Conservation (phyloP, 106 monocot species). For the Acorus gramineus region DNA sequence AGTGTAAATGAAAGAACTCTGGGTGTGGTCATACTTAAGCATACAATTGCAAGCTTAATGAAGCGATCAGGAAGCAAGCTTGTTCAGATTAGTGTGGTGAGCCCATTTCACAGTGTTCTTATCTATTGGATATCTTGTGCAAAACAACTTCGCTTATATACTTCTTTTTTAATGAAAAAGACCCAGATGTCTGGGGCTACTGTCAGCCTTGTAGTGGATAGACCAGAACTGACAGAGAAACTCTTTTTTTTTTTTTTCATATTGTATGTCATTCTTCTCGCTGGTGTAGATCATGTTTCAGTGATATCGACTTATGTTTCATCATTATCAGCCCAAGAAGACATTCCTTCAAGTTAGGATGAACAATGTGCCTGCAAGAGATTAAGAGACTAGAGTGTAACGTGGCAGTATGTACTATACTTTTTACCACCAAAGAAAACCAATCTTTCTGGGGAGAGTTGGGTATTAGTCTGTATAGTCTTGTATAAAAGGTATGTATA, state of each 20-base stretch:
- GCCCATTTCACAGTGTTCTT: background rate
- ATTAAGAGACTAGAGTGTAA: too few relatives aligned
- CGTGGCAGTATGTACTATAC: too few relatives aligned
- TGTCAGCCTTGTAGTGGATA: constrained; percentile 58
- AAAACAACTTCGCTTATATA: background rate
- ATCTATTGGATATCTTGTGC: background rate
- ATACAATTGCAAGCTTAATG: constrained; percentile 64
- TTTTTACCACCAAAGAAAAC: too few relatives aligned
- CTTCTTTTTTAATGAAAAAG: constrained; percentile 4
- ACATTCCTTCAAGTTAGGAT: constrained; percentile 6
- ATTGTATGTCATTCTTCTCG: background rate
- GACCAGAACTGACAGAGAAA: constrained; percentile 49
- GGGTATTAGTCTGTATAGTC: too few relatives aligned
- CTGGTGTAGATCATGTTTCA: background rate
- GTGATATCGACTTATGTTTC: background rate
- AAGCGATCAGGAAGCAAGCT: constrained; percentile 88
- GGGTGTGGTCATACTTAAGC: constrained; percentile 73
- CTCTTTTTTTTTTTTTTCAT: constrained; percentile 15
- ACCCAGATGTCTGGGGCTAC: constrained; percentile 89
- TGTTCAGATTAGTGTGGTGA: constrained; percentile 79
- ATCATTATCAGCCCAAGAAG: constrained; percentile 11
- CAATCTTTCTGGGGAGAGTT: too few relatives aligned
- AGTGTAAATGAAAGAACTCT: constrained; percentile 59
- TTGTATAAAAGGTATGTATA: too few relatives aligned
- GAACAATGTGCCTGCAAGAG: too few relatives aligned